Conservation (phyloP, 169 alveolate genomes). For the Plasmodium reichenowi region DNA sequence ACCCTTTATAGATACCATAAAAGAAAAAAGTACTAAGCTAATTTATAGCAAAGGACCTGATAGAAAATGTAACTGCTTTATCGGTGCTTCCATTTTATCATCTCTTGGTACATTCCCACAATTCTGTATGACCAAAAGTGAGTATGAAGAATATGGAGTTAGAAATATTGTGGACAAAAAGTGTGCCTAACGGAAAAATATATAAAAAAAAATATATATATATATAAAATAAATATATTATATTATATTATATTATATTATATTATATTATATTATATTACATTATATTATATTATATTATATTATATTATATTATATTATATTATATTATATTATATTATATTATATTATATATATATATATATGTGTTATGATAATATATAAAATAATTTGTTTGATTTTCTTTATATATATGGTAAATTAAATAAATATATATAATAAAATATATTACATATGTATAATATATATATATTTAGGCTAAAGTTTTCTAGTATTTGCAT, state of each 20-base stretch:
- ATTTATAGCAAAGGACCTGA: slow-evolving; percentile 77
- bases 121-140: slow-evolving; percentile 82
- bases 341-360: too few species aligned
- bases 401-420: too few species aligned
- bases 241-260: too few species aligned
- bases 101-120: slow-evolving; percentile 82
- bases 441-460: too few species aligned
- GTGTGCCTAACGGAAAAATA: slow-evolving; percentile 22
- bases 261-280: background rate
- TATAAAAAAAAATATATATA: background rate
- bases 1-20: slow-evolving; percentile 78
- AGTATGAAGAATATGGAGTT: slow-evolving; percentile 82
- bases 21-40: slow-evolving; percentile 32
- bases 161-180: slow-evolving; percentile 79
- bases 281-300: too few species aligned
- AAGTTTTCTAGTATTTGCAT: too few species aligned
- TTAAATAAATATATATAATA: too few species aligned
- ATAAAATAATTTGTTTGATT: too few species aligned
- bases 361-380: too few species aligned
- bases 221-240: background rate
- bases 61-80: slow-evolving; percentile 84
- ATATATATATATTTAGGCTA: too few species aligned
- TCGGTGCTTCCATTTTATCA: slow-evolving; percentile 86
- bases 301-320: too few species aligned
- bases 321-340: too few species aligned